Evolutionary conservation across 345 rosid species (phyloP), one percentile per base, ranked within the genome.

Genomic region (Stellera chamaejasme): DNA sequence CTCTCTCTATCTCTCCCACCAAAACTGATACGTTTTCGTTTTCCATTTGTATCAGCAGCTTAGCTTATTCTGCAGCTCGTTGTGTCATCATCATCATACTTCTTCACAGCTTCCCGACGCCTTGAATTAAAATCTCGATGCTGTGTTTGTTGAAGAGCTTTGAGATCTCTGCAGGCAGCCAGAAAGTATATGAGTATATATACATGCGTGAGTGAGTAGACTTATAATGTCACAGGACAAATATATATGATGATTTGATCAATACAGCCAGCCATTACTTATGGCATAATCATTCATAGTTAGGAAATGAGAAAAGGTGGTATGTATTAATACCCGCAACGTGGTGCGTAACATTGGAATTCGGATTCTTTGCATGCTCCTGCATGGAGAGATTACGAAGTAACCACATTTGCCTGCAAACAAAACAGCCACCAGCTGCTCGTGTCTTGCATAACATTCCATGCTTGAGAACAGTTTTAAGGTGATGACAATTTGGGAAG

Each of bases 91-190:
- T 94, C 81, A 19, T 19, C 23, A 19, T 19, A 19, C 23, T 94
- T 96, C 96, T 82, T 94, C 47, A 94, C 99, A 11, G 99, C 97
- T 48, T 96, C 97, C 79, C 99, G 81, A n/a, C 99, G 83, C 47
- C 97, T 72, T 47, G 99, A 87, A 75, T 94, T 97, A 27, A 96
- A 79, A 75, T 94, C 23, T 19, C 23, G 99, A 74, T 94, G 97
- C 70, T 85, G 92, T 54, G 87, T 76, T 80, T 96, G 82, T 73
- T 85, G 44, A 83, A 87, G 97, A 54, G 87, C 99, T 78, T 77
- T 85, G 42, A 94, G 76, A 77, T 94, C 99, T 75, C 99, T 94
- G 96, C 32, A 63, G 14, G 44, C 16, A 73, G 28, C 49, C 23
- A 53, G 66, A 36, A 72, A 55, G 32, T 11, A 44, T 50, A 50